phyloP scores from a whole-genome alignment of 192 early-diverging fungal species.

The Coemansia sp. region DNA sequence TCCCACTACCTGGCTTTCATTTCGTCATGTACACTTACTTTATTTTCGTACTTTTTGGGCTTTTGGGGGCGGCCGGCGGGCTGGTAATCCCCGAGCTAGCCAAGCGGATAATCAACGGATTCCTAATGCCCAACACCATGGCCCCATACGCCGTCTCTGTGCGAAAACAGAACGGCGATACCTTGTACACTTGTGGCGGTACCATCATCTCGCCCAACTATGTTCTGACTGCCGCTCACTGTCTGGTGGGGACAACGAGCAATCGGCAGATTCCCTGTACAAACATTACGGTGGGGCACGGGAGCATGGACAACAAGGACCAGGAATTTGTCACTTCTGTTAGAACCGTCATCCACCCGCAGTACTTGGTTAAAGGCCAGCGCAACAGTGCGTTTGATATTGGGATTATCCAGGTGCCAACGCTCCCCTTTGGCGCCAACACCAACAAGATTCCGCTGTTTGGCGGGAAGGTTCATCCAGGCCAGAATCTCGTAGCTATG shows the following conservation, averaged over 20 bases:
- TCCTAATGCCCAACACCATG: constrained; percentile 11
- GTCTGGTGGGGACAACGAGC: constrained; percentile 8
- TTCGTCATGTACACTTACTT: background rate
- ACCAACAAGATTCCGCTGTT: constrained; percentile 17
- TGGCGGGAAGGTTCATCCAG: constrained; percentile 1
- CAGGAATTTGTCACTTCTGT: constrained; percentile 10
- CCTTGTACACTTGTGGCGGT: constrained; percentile 29
- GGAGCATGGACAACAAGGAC: constrained; percentile 9
- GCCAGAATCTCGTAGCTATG: constrained; percentile 26
- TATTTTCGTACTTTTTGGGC: background rate
- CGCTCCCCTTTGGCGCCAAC: constrained; percentile 1
- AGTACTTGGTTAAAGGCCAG: background rate
- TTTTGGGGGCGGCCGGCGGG: background rate
- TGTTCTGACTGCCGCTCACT: constrained; percentile 34
- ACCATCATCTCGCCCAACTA: constrained; percentile 24
- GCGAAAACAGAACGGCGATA: background rate
- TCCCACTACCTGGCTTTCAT: too few species aligned
- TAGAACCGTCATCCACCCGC: constrained; percentile 12
- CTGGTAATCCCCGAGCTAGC: background rate
- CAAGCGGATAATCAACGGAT: constrained; percentile 28
- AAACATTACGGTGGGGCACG: constrained; percentile 22
- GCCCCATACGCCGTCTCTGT: constrained; percentile 17
- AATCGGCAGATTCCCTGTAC: background rate
- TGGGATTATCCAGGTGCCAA: constrained; percentile 23
- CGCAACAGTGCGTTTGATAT: constrained; percentile 13